phyloP scores from a whole-genome alignment of 1,284 basidiomycete genomes.

The Cutaneotrichosporon daszewskae region DNA sequence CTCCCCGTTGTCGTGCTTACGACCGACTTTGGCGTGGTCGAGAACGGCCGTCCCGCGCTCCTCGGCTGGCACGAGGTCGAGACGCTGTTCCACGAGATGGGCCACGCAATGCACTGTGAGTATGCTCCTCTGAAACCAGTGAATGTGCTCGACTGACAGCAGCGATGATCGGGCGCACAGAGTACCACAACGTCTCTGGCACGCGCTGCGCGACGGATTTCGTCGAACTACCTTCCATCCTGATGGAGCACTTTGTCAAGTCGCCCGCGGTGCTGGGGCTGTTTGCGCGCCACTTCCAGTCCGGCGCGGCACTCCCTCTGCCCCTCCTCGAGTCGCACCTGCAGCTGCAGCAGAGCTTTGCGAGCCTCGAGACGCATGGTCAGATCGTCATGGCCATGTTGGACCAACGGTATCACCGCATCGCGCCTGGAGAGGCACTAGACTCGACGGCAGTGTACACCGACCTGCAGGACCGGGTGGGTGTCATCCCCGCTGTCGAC shows the following conservation, averaged over 20 bases:
- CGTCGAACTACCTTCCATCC: constrained; percentile 93
- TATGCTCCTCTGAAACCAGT: constrained; percentile 12
- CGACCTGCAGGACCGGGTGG: constrained; percentile 61
- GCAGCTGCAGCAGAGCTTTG: constrained; percentile 46
- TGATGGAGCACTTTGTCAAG: constrained; percentile 94
- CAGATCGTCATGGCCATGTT: constrained; percentile 86
- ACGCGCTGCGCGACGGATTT: constrained; percentile 99
- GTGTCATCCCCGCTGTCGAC: constrained; percentile 70
- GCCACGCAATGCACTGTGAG: constrained; percentile 97
- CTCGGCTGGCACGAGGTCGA: constrained; percentile 91
- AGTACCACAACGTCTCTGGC: constrained; percentile 95
- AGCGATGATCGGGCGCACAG: constrained; percentile 95
- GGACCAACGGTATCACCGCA: constrained; percentile 86
- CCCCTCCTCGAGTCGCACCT: constrained; percentile 52
- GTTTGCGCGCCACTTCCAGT: constrained; percentile 57
- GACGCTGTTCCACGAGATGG: constrained; percentile 98
- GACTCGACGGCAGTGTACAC: constrained; percentile 66
- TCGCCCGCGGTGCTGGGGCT: constrained; percentile 76
- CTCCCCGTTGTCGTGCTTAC: constrained; percentile 86
- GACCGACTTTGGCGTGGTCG: constrained; percentile 70
- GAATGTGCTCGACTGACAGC: background rate
- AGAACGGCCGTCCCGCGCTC: constrained; percentile 60
- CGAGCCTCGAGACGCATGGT: constrained; percentile 70
- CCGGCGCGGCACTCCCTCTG: constrained; percentile 65
- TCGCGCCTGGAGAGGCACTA: constrained; percentile 52